Base-by-base conservation (phyloP, 768 basidiomycete genomes). In the Tricholoma furcatifolium region DNA sequence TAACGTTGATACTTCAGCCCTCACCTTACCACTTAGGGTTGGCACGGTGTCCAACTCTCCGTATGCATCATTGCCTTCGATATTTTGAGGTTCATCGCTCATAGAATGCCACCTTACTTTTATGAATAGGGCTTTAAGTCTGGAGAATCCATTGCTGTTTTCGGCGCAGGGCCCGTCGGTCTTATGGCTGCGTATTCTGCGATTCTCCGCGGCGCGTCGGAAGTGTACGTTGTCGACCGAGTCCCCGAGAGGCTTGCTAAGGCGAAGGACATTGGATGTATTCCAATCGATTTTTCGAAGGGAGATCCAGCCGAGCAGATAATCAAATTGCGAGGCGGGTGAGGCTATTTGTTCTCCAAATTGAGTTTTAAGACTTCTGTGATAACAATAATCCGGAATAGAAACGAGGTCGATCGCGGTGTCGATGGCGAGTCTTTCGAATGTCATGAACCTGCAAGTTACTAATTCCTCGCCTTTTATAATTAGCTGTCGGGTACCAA, bases 121-220 rank as follows among this genome's bases (percentile, higher is more conserved):
- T 27, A 12, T 24, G 21, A 12, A 17, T 52, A 75, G 70, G 77
- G 78, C 1, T 81, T 79, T 65, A 72, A 67, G 39, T 74, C 79
- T 2, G 80, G 80, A 21, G 80, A 82, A 63, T 78, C 74, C 11
- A 54, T 82, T 42, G 79, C 67, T 3, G 75, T 82, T 17, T 82
- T 80, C 51, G 80, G 80, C 15, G 80, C 77, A 7, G 80, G 76
- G 7, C 78, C 77, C 9, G 76, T 79, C 12, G 80, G 81, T 1
- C 73, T 82, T 32, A 82, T 82, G 80, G 80, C 80, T 1, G 80
- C 79, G 0, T 82, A 82, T 58, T 80, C 79, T 34, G 80, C 80
- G 1, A 59, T 71, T 6, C 62, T 82, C 1, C 75, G 79, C 24
- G 81, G 81, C 31, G 79, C 81, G 0, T 70, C 79, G 1, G 70